A percentile compares a stretch with the other conserved stretches of the same genome.
phyloP scores from a whole-genome alignment of 495 filamentous ascomycete genomes.

The Acidiella bohemica region DNA sequence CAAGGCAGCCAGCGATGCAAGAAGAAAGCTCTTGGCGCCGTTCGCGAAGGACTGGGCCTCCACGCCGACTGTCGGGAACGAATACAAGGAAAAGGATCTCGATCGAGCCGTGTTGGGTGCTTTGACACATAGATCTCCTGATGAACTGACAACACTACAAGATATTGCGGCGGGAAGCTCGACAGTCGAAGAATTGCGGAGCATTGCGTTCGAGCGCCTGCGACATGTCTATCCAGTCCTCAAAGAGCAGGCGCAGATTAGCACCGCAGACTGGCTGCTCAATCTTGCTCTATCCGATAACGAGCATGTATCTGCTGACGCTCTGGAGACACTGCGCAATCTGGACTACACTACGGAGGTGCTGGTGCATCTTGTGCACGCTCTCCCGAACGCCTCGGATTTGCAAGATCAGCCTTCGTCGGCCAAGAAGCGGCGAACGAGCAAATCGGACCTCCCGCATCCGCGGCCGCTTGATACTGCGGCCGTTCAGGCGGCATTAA shows the following conservation, averaged over 20 bases:
- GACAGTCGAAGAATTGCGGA: constrained; percentile 36
- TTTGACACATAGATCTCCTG: constrained; percentile 51
- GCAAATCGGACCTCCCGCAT: constrained; percentile 43
- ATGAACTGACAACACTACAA: constrained; percentile 49
- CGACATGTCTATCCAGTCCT: constrained; percentile 56
- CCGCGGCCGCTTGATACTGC: constrained; percentile 33
- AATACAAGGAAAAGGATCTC: constrained; percentile 34
- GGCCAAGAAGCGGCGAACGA: constrained; percentile 63
- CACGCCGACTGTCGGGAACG: constrained; percentile 29
- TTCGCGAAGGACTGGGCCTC: constrained; percentile 51
- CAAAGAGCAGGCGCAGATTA: constrained; percentile 40
- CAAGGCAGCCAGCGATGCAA: constrained; percentile 50
- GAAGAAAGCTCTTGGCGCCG: constrained; percentile 57
- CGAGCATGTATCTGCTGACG: constrained; percentile 36
- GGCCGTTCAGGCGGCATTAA: constrained; percentile 48
- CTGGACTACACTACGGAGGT: constrained; percentile 57
- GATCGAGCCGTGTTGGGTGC: constrained; percentile 47
- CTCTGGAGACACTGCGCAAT: constrained; percentile 52
- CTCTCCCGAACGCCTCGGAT: constrained; percentile 50
- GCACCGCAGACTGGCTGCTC: constrained; percentile 47
- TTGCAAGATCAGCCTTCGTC: constrained; percentile 50
- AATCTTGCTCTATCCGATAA: constrained; percentile 33
- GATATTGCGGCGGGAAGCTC: constrained; percentile 23
- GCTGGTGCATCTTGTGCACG: constrained; percentile 53
- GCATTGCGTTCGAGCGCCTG: constrained; percentile 50